Percentiles rank a stretch among this genome's conserved stretches.
These are phyloP conservation scores for Canavalia ensiformis DNA, from an alignment of 306 rosid genomes.

Conservation along the genomic window DNA sequence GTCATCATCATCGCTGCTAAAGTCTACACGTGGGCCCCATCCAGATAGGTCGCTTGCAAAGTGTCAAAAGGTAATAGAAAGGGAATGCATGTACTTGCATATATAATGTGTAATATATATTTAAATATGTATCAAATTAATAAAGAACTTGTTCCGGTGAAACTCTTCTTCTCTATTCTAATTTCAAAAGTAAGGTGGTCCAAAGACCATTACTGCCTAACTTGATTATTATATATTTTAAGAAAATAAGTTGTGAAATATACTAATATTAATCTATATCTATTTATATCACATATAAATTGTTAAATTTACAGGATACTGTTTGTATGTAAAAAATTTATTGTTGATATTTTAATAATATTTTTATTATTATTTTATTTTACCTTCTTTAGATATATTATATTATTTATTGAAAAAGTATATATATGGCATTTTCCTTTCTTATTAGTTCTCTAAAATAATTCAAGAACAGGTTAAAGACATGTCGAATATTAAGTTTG, in stretches of 20 bases:
- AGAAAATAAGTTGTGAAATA: no score
- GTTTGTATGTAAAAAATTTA: no score
- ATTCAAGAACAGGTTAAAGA: constrained; percentile 28
- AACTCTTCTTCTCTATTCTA: constrained; percentile 24
- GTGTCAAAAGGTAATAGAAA: constrained; percentile 56
- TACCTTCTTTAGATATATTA: no score
- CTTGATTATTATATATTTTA: no score
- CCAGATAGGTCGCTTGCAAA: constrained; percentile 61
- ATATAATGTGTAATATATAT: not conserved
- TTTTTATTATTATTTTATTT: no score
- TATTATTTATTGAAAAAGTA: no score
- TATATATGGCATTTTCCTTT: constrained; percentile 5
- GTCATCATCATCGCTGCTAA: constrained; percentile 55
- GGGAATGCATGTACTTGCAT: constrained; percentile 46
- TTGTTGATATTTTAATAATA: no score
- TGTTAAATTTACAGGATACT: no score
- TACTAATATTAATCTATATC: no score
- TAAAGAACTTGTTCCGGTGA: constrained; percentile 30
- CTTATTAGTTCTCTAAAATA: not conserved
- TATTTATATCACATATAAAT: no score
- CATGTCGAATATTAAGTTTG: constrained; percentile 41
- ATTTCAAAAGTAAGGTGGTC: not conserved
- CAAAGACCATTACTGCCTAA: not conserved
- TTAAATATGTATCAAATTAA: not conserved
- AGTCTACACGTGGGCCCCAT: constrained; percentile 59